phyloP scores from a whole-genome alignment of 306 rosid genomes.

The Acmispon strigosus region DNA sequence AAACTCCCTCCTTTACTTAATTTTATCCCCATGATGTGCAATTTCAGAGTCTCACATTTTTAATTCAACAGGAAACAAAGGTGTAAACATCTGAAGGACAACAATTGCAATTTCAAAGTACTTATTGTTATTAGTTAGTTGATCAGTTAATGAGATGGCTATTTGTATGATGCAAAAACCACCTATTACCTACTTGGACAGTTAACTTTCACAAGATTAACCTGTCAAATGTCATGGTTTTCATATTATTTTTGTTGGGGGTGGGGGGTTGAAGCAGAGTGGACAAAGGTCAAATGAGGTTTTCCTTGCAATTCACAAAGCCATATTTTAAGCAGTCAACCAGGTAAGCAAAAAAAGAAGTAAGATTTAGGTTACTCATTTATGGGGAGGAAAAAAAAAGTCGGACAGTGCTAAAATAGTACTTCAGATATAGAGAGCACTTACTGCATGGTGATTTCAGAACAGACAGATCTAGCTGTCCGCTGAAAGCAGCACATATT shows the following conservation, averaged over 20 bases:
- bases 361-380: not conserved
- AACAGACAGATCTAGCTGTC: constrained; percentile 56
- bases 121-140: not conserved
- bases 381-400: not conserved
- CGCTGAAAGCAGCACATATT: constrained; percentile 61
- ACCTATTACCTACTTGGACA: not conserved
- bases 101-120: not conserved
- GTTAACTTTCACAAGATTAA: not conserved
- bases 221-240: not conserved
- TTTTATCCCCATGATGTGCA: not conserved
- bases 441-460: constrained; percentile 69
- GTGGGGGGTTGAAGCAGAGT: not conserved
- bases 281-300: not conserved
- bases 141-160: not conserved
- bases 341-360: not conserved
- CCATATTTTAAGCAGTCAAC: not conserved
- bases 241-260: not conserved
- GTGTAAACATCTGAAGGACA: not conserved
- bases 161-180: not conserved
- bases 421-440: constrained; percentile 20
- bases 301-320: not conserved
- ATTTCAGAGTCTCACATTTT: not conserved
- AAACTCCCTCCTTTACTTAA: not conserved
- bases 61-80: not conserved
- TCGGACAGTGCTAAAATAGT: not conserved